Evolutionary conservation across 352 stramenopile genomes (phyloP).

Genomic region (Phytophthora sojae): DNA sequence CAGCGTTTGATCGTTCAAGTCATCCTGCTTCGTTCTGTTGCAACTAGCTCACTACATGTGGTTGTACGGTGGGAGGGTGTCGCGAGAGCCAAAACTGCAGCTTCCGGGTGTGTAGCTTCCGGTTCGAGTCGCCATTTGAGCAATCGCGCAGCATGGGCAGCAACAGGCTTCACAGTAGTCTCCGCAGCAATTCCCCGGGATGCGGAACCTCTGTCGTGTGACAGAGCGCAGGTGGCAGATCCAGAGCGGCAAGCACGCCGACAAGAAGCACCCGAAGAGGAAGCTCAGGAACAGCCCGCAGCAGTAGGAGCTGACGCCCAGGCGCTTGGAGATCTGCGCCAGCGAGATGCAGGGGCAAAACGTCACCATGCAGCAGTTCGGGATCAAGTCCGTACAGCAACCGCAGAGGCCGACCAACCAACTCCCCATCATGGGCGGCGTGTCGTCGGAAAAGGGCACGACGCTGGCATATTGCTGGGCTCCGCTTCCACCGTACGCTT

Average conservation of each 20-base stretch:
- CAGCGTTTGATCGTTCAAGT: conserved; percentile 6
- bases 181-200: conserved; percentile 43
- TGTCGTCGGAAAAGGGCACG: conserved; percentile 32
- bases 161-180: conserved; percentile 49
- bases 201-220: conserved; percentile 49
- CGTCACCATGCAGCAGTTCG: conserved; percentile 49
- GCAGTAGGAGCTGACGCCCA: conserved; percentile 39
- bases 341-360: conserved; percentile 50
- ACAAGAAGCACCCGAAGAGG: conserved; percentile 26
- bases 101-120: conserved; percentile 57
- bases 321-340: conserved; percentile 42
- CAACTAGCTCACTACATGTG: conserved; percentile 5
- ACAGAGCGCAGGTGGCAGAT: conserved; percentile 48
- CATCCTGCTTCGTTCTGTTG: not conserved
- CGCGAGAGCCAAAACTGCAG: conserved; percentile 53
- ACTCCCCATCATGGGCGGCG: conserved; percentile 29
- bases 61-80: conserved; percentile 41
- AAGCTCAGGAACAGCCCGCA: conserved; percentile 22
- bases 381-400: conserved; percentile 43
- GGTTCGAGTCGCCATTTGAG: conserved; percentile 59
- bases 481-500: conserved; percentile 14
- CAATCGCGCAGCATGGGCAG: conserved; percentile 59
- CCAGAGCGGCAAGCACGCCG: conserved; percentile 24
- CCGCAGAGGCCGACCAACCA: conserved; percentile 32
- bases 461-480: conserved; percentile 31